Conservation (phyloP, 495 filamentous ascomycete species). For the Neurospora sp. region DNA sequence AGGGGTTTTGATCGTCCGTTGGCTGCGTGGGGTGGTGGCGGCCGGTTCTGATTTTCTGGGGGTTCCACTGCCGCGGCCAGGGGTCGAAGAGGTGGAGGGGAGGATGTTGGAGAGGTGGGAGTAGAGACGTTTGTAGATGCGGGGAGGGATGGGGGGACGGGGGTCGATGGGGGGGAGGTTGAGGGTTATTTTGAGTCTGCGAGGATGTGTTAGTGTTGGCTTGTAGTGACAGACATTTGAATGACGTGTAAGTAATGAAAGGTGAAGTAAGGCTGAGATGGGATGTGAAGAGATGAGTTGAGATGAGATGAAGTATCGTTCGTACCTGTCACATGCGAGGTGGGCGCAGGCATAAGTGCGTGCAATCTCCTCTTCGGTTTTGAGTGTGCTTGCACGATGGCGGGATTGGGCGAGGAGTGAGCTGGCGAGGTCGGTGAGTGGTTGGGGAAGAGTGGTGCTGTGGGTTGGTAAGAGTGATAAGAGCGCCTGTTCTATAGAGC, state of each 20-base stretch:
- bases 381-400: slow-evolving; percentile 65
- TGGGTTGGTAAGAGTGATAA: slow-evolving; percentile 69
- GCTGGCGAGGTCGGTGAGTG: slow-evolving; percentile 64
- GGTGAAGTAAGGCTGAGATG: no score
- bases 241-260: no score
- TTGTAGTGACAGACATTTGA: no score
- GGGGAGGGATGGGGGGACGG: slow-evolving; percentile 72
- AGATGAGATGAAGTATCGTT: background rate
- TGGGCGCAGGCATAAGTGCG: slow-evolving; percentile 83
- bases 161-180: slow-evolving; percentile 74
- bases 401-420: slow-evolving; percentile 84
- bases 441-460: slow-evolving; percentile 56
- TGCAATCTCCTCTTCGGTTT: slow-evolving; percentile 80
- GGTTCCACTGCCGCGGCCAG: slow-evolving; percentile 8
- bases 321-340: slow-evolving; percentile 76
- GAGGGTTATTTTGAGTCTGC: slow-evolving; percentile 68
- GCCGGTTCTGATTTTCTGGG: slow-evolving; percentile 12
- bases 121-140: slow-evolving; percentile 77
- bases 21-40: slow-evolving; percentile 12
- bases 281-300: background rate
- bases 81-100: slow-evolving; percentile 26
- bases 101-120: slow-evolving; percentile 67
- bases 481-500: slow-evolving; percentile 66
- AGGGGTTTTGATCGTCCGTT: slow-evolving; percentile 16
- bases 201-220: background rate